Base-by-base conservation (phyloP, 106 monocot genomes). In the Alisma plantagoaquatica region DNA sequence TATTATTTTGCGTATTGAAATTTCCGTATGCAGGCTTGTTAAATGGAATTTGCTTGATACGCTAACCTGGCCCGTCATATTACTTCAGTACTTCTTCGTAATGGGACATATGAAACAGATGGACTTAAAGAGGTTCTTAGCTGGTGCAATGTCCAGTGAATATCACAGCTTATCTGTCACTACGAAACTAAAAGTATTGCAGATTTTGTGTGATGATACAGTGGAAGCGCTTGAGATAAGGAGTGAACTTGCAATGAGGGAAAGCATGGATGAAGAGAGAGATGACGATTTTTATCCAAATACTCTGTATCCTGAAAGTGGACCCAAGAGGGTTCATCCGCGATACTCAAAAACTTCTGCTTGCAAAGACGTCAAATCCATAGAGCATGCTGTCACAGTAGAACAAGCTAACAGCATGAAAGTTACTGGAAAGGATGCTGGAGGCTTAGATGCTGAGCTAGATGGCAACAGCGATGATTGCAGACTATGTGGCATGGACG, bases 51-150 rank as follows among this genome's bases (percentile, higher is more conserved):
- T 87, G 72, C 80, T 93, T n/a, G 92, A 87, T 54, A 24, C 57
- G 27, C 58, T 93, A 52, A 93, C 92, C 3, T 93, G 92, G 92
- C 92, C 92, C n/a, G 67, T 70, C n/a, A n/a, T n/a, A n/a, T n/a
- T n/a, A n/a, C n/a, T n/a, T n/a, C n/a, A n/a, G n/a, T n/a, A n/a
- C n/a, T n/a, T n/a, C 31, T 75, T 86, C 47, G 33, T 87, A 50
- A 46, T 80, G 29, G 80, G 73, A 33, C 87, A 77, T 44, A 64
- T 93, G 11, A 76, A 66, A 51, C 24, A 59, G 23, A 59, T 75
- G 27, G 80, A 56, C 5, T 61, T 46, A 14, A 59, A 64, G 20
- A 65, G 49, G 15, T 65, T 72, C 26, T 44, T 48, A 33, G 17
- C 26, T 43, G 14, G 24, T 27, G 27, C 66, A 16, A 68, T 43